Evolutionary conservation across 495 filamentous ascomycete genomes (phyloP).

Genomic region (Podospora pseudocomata): DNA sequence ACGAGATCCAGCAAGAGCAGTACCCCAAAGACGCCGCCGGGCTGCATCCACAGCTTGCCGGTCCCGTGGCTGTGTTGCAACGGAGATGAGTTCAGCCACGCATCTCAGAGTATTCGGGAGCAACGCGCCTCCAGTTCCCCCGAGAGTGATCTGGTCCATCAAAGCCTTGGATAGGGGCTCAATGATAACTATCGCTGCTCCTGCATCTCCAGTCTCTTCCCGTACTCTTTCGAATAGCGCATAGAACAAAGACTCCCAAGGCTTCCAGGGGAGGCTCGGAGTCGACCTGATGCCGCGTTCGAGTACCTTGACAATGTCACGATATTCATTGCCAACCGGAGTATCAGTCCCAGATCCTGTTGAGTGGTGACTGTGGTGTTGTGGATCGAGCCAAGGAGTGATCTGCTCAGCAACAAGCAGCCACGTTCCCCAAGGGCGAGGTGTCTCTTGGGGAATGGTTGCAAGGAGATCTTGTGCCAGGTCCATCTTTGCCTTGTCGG

Average conservation of each 20-base stretch:
- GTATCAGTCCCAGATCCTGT: conserved; percentile 33
- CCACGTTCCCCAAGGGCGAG: conserved; percentile 42
- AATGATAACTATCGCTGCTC: conserved; percentile 57
- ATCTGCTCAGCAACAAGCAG: conserved; percentile 37
- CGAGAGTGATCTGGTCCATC: conserved; percentile 26
- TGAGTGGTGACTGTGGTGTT: conserved; percentile 33
- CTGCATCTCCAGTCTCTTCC: conserved; percentile 62
- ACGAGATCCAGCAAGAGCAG: conserved; percentile 40
- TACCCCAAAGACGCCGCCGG: conserved; percentile 58
- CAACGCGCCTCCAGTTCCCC: background rate
- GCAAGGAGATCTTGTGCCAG: conserved; percentile 42
- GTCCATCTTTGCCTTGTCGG: conserved; percentile 39
- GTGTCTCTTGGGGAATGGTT: conserved; percentile 34
- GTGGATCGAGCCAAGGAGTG: conserved; percentile 29
- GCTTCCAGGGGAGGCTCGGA: conserved; percentile 41
- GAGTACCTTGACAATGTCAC: conserved; percentile 64
- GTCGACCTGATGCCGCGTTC: conserved; percentile 56
- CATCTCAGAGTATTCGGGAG: conserved; percentile 29
- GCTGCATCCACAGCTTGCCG: conserved; percentile 57
- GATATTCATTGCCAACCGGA: conserved; percentile 56
- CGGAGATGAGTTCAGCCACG: conserved; percentile 34
- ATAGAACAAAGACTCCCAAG: conserved; percentile 61
- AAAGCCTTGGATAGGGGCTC: conserved; percentile 65
- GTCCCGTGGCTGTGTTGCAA: conserved; percentile 47
- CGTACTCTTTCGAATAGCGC: conserved; percentile 55